Evolutionary conservation across 2,329 filamentous ascomycete species (phyloP).

Genomic region (Penicillium sp.): DNA sequence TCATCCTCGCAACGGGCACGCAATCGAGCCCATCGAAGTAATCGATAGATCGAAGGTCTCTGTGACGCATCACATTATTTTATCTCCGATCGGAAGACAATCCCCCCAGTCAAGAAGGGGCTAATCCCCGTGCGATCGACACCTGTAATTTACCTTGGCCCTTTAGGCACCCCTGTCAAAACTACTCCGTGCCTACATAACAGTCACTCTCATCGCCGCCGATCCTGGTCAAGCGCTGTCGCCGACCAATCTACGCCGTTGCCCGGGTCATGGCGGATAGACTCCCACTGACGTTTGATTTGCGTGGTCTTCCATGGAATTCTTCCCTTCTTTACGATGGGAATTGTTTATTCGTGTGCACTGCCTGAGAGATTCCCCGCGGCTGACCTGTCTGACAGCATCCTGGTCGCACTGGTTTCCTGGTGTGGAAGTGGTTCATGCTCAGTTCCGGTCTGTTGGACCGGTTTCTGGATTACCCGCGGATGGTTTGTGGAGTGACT

Average conservation of each 20-base stretch:
- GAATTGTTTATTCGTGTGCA: slow-evolving; percentile 1
- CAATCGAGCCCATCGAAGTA: slow-evolving; percentile 2
- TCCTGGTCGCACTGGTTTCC: slow-evolving; percentile 1
- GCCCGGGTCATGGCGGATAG: slow-evolving; percentile 22
- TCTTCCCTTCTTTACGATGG: not conserved
- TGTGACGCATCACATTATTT: slow-evolving; percentile 14
- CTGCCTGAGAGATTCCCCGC: not conserved
- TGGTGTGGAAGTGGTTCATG: not conserved
- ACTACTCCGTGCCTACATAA: too few species aligned
- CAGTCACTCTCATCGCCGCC: not conserved
- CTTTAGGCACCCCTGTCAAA: slow-evolving; percentile 1
- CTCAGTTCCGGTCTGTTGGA: not conserved
- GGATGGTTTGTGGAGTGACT: slow-evolving; percentile 1
- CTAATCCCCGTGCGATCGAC: not conserved
- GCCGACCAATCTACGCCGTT: slow-evolving; percentile 3
- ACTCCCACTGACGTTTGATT: slow-evolving; percentile 18
- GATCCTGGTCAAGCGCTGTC: slow-evolving; percentile 1
- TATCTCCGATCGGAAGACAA: slow-evolving; percentile 10
- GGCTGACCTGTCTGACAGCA: slow-evolving; percentile 27
- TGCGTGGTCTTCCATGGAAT: slow-evolving; percentile 18
- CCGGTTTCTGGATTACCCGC: not conserved
- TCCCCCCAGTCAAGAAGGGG: slow-evolving; percentile 3
- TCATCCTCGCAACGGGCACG: not conserved
- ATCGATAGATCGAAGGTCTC: slow-evolving; percentile 12
- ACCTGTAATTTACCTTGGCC: not conserved